Conservation (phyloP, 1,284 basidiomycete species). For the Austroboletus olivaceoglutinosus region DNA sequence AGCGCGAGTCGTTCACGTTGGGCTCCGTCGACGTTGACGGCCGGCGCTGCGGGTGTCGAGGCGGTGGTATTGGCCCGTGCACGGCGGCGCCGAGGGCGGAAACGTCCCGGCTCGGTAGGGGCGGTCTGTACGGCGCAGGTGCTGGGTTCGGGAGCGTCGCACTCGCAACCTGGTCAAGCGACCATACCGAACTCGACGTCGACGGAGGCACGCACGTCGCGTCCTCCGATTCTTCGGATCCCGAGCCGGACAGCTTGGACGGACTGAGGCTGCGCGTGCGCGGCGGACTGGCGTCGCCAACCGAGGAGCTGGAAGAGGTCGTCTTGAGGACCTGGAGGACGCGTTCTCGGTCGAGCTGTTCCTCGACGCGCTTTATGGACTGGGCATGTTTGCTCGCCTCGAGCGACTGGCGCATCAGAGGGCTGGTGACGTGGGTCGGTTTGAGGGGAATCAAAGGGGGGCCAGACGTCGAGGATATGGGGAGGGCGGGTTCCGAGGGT, state of each 20-base stretch:
- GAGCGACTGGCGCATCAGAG: constrained; percentile 66
- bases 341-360: constrained; percentile 63
- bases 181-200: constrained; percentile 34
- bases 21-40: constrained; percentile 22
- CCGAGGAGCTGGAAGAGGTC: constrained; percentile 28
- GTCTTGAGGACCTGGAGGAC: constrained; percentile 66
- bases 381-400: constrained; percentile 68
- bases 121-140: constrained; percentile 13
- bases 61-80: constrained; percentile 36
- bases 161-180: constrained; percentile 43
- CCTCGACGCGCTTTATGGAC: constrained; percentile 63
- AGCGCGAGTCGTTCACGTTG: constrained; percentile 22
- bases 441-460: constrained; percentile 23
- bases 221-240: constrained; percentile 35
- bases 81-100: background rate
- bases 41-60: constrained; percentile 59
- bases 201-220: constrained; percentile 31
- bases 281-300: constrained; percentile 1
- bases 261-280: constrained; percentile 32
- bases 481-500: constrained; percentile 14
- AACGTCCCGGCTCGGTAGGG: constrained; percentile 19
- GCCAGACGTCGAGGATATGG: constrained; percentile 3
- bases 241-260: constrained; percentile 32
- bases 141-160: constrained; percentile 32
- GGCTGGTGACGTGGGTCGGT: constrained; percentile 47